Evolutionary conservation across 768 basidiomycete species (phyloP).

Genomic region (Pulveroboletus sp.): DNA sequence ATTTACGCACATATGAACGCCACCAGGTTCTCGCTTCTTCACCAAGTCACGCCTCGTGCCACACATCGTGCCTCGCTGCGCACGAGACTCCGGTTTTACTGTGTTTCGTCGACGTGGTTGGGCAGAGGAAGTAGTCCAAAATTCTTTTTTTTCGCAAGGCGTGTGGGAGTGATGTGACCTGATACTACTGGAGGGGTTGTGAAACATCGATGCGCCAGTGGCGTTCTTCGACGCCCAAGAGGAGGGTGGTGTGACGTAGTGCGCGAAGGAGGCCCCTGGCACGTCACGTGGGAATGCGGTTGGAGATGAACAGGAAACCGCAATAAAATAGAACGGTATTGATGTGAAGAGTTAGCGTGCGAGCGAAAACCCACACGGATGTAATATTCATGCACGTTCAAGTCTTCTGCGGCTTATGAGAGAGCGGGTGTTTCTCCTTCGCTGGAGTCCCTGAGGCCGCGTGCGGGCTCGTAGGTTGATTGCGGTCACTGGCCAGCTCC

Average conservation of each 20-base stretch:
- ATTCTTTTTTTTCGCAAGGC: neutral
- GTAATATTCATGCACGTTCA: no score
- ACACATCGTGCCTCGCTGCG: neutral
- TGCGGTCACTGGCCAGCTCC: no score
- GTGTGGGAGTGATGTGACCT: slow-evolving; percentile 12
- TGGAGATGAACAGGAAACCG: neutral
- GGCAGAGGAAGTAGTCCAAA: neutral
- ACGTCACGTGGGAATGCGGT: neutral
- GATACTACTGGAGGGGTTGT: neutral
- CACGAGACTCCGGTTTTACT: neutral
- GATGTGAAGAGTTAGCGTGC: no score
- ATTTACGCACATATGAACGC: neutral
- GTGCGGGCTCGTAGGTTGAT: no score
- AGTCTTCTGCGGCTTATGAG: no score
- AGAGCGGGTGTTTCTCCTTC: no score
- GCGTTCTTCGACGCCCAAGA: no score
- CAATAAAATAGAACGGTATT: no score
- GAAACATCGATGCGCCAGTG: slow-evolving; percentile 1
- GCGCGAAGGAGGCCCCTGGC: slow-evolving; percentile 8
- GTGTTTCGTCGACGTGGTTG: neutral
- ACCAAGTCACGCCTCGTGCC: neutral
- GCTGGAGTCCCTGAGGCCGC: no score
- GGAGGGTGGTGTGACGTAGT: neutral
- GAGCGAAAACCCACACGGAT: no score
- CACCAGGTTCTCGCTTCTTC: neutral